Evolutionary conservation across 352 stramenopile species (phyloP).

Genomic region (Globisporangium heterothallicum): DNA sequence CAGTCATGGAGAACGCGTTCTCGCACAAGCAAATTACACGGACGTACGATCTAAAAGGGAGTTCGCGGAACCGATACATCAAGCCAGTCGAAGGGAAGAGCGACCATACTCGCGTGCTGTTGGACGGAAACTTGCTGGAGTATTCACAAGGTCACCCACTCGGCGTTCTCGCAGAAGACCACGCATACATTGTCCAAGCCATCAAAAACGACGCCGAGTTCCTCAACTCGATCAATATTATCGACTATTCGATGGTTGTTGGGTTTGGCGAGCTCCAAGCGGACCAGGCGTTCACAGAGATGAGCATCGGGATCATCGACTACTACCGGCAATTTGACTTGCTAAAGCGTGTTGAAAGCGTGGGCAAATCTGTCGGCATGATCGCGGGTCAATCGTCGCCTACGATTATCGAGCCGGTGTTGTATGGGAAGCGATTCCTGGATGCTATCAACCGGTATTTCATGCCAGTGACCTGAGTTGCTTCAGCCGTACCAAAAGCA

Average conservation of each 20-base stretch:
- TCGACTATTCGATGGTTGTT: slow-evolving; percentile 99
- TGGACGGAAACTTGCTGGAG: slow-evolving; percentile 86
- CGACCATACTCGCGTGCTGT: slow-evolving; percentile 40
- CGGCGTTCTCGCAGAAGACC: slow-evolving; percentile 61
- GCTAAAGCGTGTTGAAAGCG: slow-evolving; percentile 98
- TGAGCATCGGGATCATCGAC: slow-evolving; percentile 99
- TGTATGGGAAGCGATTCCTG: slow-evolving; percentile 95
- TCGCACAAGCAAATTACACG: slow-evolving; percentile 91
- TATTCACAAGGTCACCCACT: slow-evolving; percentile 74
- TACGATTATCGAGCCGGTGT: slow-evolving; percentile 96
- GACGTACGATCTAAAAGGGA: slow-evolving; percentile 99
- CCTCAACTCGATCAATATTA: slow-evolving; percentile 97
- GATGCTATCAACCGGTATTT: slow-evolving; percentile 96
- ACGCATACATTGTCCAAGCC: slow-evolving; percentile 70
- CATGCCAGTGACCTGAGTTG: slow-evolving; percentile 92
- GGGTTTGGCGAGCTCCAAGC: slow-evolving; percentile 47
- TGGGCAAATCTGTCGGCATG: slow-evolving; percentile 98
- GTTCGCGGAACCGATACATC: slow-evolving; percentile 91
- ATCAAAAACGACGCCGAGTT: slow-evolving; percentile 97
- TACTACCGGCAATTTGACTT: slow-evolving; percentile 99
- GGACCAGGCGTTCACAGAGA: slow-evolving; percentile 33
- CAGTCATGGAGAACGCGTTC: slow-evolving; percentile 97
- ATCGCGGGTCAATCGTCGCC: slow-evolving; percentile 96
- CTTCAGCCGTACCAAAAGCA: slow-evolving; percentile 37
- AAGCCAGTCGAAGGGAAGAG: slow-evolving; percentile 29